Base-by-base conservation (phyloP, 345 rosid genomes). In the Gossypium bickii region DNA sequence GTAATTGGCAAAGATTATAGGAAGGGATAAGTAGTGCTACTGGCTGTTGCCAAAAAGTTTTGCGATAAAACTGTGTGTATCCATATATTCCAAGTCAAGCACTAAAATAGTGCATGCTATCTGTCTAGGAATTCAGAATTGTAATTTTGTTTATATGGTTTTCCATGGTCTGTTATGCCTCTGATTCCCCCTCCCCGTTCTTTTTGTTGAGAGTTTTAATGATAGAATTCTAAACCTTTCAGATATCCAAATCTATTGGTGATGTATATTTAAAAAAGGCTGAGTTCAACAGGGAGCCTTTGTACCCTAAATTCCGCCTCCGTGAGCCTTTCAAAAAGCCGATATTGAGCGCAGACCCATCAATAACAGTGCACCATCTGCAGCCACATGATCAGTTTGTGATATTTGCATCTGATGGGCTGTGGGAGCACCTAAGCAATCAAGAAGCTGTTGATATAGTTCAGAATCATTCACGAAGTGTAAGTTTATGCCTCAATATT, bases 351-450 rank as follows among this genome's bases (percentile, higher is more conserved):
- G 72, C 92, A 51, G 97, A 92, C 67, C 97, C 97, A 10, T 67
- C 93, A 38, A 83, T 92, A 51, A 78, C 95, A 12, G 88, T 71
- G 77, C 92, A 92, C 79, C 80, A 78, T 51, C 85, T 92, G 80
- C 90, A 82, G 83, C 82, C 92, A 25, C 83, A 84, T 0, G 97
- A 92, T 82, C 84, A 81, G 71, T 92, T 92, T 70, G 59, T 90
- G 41, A 92, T 92, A 81, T 89, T 90, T 76, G 95, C 97, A 13
- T 92, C 97, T 52, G 95, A 90, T 81, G 95, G 95, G 48, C 92
- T 90, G 2, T 90, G 95, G 97, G 95, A 92, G 77, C 95, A 89
- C 81, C 78, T 92, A 77, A 87, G 82, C 77, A 92, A 92, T 82
- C 95, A 92, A 82, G 90, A 89, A 69, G 97, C 97, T 34, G 97